Base-by-base conservation (phyloP, 1,284 basidiomycete genomes). In the Marasmius sp. region DNA sequence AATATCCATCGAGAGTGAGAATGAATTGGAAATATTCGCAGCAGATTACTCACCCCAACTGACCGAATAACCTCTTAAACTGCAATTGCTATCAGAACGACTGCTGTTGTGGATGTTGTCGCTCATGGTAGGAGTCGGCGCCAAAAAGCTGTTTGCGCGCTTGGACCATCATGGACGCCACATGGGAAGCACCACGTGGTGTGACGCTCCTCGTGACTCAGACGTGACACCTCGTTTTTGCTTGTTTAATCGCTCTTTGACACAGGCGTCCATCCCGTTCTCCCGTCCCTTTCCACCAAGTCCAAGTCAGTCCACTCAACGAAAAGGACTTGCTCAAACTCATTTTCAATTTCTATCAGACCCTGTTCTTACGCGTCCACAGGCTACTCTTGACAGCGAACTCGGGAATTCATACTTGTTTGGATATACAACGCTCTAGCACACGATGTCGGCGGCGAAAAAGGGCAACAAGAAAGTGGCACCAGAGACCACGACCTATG, bases 401-500 rank as follows among this genome's bases (percentile, higher is more conserved):
- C 43, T 45, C 43, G 27, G 27, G 27, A 27, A 27, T 27, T 27
- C 27, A 27, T 27, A 27, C 27, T 27, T 27, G 27, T 5, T 27
- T 16, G 20, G 20, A 47, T n/a, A 8, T 18, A 43, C 12, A 6
- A 47, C 16, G 16, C 8, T n/a, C 45, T 11, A 14, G 16, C 16
- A 47, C 45, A 36, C 18, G 33, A 37, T 37, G 33, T 54, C 52
- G 11, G 37, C 52, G 11, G 37, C n/a, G 14, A 54, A 54, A 54
- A 54, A 54, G 52, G 34, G 52, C 34, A 37, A 18, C 52, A 54
- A 54, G 52, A 54, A 54, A 18, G 52, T 37, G 52, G 34, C 20
- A 33, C 34, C 38, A 33, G 52, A 34, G 34, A 36, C 73, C 10
- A 73, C 27, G 27, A 27, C 74, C 16, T 83, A 82, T 62, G 71